A percentile compares a stretch with the other conserved stretches of the same genome.
These are phyloP conservation scores for Vicia sativa DNA, from an alignment of 306 rosid species.

Conservation along the genomic window DNA sequence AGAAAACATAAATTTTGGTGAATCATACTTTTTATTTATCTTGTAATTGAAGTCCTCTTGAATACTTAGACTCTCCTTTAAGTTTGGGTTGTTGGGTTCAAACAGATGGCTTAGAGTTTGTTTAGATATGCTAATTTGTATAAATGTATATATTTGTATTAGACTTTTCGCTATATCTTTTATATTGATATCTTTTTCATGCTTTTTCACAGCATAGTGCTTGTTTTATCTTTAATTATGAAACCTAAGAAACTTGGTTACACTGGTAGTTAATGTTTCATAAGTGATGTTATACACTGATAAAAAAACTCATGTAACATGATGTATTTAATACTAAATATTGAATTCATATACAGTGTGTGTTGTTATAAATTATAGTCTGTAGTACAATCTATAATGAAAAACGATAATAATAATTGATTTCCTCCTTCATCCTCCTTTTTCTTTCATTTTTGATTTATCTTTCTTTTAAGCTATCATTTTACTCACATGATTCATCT, in stretches of 20 bases:
- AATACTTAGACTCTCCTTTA: not conserved
- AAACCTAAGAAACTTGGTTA: not conserved
- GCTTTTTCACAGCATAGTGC: slow-evolving; percentile 12
- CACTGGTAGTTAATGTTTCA: not conserved
- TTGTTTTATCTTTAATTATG: slow-evolving; percentile 6
- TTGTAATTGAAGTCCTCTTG: slow-evolving; percentile 6
- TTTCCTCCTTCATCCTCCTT: slow-evolving; percentile 8
- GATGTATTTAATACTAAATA: not conserved
- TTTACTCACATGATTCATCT: slow-evolving; percentile 31
- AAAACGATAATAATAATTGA: not conserved
- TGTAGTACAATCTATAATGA: slow-evolving; percentile 5
- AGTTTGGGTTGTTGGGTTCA: slow-evolving; percentile 9
- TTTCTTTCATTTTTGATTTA: slow-evolving; percentile 10
- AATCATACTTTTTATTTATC: slow-evolving; percentile 15
- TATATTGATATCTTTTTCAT: slow-evolving; percentile 5
- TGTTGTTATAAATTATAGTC: not conserved
- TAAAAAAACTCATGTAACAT: not conserved
- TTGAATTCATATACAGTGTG: not conserved
- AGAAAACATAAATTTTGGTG: not conserved
- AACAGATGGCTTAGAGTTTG: not conserved
- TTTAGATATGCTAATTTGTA: slow-evolving; percentile 19
- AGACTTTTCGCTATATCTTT: not conserved
- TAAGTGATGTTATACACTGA: not conserved
- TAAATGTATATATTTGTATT: not conserved
- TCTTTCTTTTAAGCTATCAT: slow-evolving; percentile 29